A percentile compares a stretch with the other conserved stretches of the same genome.
These are phyloP conservation scores for Cercospora sp. DNA, from an alignment of 2,329 filamentous ascomycete genomes.

Conservation along the genomic window DNA sequence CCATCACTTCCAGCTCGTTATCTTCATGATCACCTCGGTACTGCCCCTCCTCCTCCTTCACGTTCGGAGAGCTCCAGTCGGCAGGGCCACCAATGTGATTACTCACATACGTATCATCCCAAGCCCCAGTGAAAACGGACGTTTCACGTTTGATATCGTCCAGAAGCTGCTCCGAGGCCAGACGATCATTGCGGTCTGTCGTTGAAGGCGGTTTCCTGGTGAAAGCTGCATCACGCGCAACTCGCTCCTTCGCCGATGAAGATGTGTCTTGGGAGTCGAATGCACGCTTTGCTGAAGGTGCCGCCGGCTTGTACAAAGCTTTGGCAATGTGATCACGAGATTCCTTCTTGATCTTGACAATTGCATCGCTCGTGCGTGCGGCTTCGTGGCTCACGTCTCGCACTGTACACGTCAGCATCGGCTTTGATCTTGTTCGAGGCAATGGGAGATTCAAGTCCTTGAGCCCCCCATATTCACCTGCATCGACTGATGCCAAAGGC, in stretches of 20 bases:
- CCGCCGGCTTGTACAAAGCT: not conserved
- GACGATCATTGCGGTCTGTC: not conserved
- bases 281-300: not conserved
- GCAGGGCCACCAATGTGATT: constrained; percentile 4
- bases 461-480: too few species aligned
- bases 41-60: not conserved
- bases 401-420: not conserved
- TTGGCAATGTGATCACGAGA: not conserved
- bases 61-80: not conserved
- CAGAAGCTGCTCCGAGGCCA: not conserved
- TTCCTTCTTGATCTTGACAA: not conserved
- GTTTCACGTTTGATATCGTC: not conserved
- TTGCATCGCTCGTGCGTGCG: not conserved
- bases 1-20: not conserved
- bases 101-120: not conserved
- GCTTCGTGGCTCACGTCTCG: not conserved
- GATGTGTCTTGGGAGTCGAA: not conserved
- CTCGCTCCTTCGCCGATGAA: not conserved
- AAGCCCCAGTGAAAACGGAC: not conserved
- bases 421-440: too few species aligned
- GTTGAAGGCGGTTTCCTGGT: too few species aligned
- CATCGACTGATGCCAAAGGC: not conserved
- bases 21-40: not conserved
- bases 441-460: too few species aligned
- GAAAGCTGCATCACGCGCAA: not conserved